phyloP scores from a whole-genome alignment of 306 rosid genomes.

The Lathyrus sativus region DNA sequence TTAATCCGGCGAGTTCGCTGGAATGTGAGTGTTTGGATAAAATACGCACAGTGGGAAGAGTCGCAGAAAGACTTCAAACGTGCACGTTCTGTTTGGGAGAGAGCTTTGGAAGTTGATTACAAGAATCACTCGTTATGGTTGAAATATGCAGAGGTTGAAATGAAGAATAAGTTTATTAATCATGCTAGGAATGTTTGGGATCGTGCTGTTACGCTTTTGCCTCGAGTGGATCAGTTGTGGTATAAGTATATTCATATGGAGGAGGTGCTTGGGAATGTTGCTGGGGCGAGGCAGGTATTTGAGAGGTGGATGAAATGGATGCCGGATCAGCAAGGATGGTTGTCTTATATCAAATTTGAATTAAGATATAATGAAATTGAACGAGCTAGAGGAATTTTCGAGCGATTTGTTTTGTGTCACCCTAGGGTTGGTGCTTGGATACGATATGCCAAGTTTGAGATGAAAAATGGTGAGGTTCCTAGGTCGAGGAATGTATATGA shows the following conservation, averaged over 20 bases:
- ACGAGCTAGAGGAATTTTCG: too few species aligned
- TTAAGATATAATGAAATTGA: too few species aligned
- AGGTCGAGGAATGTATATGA: too few species aligned
- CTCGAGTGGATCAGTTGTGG: slow-evolving; percentile 49
- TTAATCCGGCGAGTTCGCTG: slow-evolving; percentile 77
- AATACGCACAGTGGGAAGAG: slow-evolving; percentile 93
- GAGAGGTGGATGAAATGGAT: too few species aligned
- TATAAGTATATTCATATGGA: slow-evolving; percentile 13
- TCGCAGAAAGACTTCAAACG: slow-evolving; percentile 85
- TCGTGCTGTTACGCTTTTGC: slow-evolving; percentile 74
- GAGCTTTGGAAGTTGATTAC: slow-evolving; percentile 84
- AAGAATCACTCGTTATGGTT: slow-evolving; percentile 87
- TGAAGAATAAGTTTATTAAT: slow-evolving; percentile 86
- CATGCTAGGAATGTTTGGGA: slow-evolving; percentile 91
- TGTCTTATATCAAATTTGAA: too few species aligned
- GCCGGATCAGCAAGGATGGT: too few species aligned
- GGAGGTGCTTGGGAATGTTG: not conserved
- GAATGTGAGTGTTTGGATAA: slow-evolving; percentile 81
- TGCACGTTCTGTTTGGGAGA: slow-evolving; percentile 89
- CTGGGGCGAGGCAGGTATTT: too few species aligned
- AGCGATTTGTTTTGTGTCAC: too few species aligned
- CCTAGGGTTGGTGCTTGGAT: too few species aligned
- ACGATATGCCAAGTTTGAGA: too few species aligned
- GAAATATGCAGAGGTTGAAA: slow-evolving; percentile 90
- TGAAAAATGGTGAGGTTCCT: too few species aligned